phyloP scores from a whole-genome alignment of 306 rosid genomes.

The Macrotyloma uniflorum region DNA sequence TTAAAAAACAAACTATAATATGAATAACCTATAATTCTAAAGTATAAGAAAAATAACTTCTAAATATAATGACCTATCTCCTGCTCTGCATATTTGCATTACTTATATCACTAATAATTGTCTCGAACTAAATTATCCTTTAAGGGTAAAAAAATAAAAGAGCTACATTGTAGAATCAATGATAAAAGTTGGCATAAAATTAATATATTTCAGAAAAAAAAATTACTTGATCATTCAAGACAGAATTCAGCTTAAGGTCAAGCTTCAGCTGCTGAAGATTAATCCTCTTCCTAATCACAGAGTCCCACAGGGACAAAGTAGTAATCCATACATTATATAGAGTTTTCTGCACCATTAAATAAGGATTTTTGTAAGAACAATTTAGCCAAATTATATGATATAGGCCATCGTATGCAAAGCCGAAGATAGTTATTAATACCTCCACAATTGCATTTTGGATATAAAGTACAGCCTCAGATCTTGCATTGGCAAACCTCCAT shows the following conservation, averaged over 20 bases:
- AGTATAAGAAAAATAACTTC: not conserved
- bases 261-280: conserved; percentile 80
- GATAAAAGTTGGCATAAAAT: conserved; percentile 6
- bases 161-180: not conserved
- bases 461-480: conserved; percentile 64
- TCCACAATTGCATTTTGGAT: conserved; percentile 66
- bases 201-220: conserved; percentile 18
- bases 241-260: conserved; percentile 71
- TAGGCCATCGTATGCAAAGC: not conserved
- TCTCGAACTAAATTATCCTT: not conserved
- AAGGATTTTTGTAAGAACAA: not conserved
- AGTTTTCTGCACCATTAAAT: conserved; percentile 62
- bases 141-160: not conserved
- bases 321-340: conserved; percentile 71
- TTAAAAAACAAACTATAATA: not conserved
- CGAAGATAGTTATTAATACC: conserved; percentile 51
- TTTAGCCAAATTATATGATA: not conserved
- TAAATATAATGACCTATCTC: not conserved
- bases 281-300: conserved; percentile 74
- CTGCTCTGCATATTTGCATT: not conserved
- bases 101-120: not conserved
- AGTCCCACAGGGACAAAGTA: conserved; percentile 70
- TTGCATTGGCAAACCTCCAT: conserved; percentile 87
- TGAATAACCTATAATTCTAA: not conserved
- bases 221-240: conserved; percentile 79